phyloP scores from a whole-genome alignment of 108 stramenopile genomes.

The Cyclotella atomus region DNA sequence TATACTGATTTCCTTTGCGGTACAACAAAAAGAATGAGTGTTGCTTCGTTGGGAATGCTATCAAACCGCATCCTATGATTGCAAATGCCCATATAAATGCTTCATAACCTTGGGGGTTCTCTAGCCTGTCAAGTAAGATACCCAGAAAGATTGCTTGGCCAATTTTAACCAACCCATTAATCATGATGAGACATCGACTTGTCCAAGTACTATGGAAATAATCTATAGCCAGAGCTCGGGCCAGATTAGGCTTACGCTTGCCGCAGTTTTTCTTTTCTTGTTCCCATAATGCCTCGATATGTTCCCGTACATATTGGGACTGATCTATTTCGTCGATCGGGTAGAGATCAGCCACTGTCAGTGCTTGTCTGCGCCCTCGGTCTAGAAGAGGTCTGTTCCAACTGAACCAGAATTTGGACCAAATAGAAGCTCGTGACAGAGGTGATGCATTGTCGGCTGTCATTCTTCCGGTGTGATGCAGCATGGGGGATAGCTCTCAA shows the following conservation, averaged over 20 bases:
- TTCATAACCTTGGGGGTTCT: background rate
- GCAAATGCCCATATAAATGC: conserved; percentile 9
- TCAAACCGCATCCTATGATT: conserved; percentile 9
- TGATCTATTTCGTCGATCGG: conserved; percentile 45
- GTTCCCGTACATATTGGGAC: conserved; percentile 15
- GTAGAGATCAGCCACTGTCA: conserved; percentile 54
- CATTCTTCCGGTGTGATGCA: too few relatives aligned
- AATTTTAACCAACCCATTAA: conserved; percentile 5
- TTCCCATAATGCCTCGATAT: conserved; percentile 54
- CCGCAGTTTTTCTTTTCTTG: conserved; percentile 21
- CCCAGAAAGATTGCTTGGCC: conserved; percentile 17
- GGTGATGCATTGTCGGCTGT: conserved; percentile 2
- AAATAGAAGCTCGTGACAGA: conserved; percentile 1
- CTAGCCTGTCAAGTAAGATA: conserved; percentile 17
- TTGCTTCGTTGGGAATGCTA: conserved; percentile 35
- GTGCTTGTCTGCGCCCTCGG: conserved; percentile 58
- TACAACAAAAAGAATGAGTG: conserved; percentile 29
- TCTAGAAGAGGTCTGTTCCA: conserved; percentile 56
- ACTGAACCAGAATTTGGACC: conserved; percentile 22
- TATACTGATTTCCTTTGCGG: conserved; percentile 63
- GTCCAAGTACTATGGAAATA: conserved; percentile 19
- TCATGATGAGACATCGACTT: background rate
- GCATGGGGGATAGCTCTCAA: too few relatives aligned
- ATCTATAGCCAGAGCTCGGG: conserved; percentile 13
- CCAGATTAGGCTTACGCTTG: conserved; percentile 11